These are phyloP conservation scores for Colletotrichum sp. DNA, from an alignment of 2,329 filamentous ascomycete genomes.

Conservation along the genomic window DNA sequence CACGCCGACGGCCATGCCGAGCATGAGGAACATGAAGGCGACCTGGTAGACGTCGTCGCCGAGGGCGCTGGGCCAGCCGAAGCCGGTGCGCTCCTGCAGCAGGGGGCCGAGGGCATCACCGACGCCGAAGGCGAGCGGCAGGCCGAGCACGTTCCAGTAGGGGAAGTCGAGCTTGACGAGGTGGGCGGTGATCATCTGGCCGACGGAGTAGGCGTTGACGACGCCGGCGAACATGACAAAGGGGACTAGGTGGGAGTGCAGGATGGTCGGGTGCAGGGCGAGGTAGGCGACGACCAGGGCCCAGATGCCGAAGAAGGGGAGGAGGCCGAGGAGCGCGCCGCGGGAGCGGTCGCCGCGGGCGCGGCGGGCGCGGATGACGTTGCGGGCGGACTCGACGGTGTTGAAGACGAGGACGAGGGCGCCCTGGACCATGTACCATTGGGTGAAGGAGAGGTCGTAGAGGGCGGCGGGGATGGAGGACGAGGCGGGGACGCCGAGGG, in stretches of 20 bases:
- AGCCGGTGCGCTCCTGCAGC: slow-evolving; percentile 62
- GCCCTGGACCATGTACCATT: slow-evolving; percentile 93
- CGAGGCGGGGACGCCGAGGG: slow-evolving; percentile 70
- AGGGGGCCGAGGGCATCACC: slow-evolving; percentile 79
- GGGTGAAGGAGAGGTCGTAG: slow-evolving; percentile 84
- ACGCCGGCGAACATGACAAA: slow-evolving; percentile 89
- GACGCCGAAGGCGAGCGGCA: slow-evolving; percentile 80
- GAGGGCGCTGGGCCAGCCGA: slow-evolving; percentile 79
- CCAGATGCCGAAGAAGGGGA: slow-evolving; percentile 84
- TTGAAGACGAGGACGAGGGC: slow-evolving; percentile 82
- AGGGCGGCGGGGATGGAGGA: slow-evolving; percentile 70
- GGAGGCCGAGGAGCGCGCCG: slow-evolving; percentile 79
- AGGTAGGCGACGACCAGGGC: slow-evolving; percentile 78
- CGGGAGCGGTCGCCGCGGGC: slow-evolving; percentile 74
- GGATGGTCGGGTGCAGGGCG: slow-evolving; percentile 82
- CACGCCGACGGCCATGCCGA: slow-evolving; percentile 86
- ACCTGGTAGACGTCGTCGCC: slow-evolving; percentile 85
- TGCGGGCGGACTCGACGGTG: slow-evolving; percentile 77
- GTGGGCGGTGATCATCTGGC: slow-evolving; percentile 94
- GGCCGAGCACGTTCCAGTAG: slow-evolving; percentile 83
- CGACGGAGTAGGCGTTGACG: slow-evolving; percentile 93
- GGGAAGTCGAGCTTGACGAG: slow-evolving; percentile 88
- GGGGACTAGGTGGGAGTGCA: slow-evolving; percentile 83
- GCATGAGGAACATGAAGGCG: slow-evolving; percentile 86
- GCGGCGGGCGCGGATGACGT: slow-evolving; percentile 83